Base-by-base conservation (phyloP, 768 basidiomycete species). In the Lepiota venenata region DNA sequence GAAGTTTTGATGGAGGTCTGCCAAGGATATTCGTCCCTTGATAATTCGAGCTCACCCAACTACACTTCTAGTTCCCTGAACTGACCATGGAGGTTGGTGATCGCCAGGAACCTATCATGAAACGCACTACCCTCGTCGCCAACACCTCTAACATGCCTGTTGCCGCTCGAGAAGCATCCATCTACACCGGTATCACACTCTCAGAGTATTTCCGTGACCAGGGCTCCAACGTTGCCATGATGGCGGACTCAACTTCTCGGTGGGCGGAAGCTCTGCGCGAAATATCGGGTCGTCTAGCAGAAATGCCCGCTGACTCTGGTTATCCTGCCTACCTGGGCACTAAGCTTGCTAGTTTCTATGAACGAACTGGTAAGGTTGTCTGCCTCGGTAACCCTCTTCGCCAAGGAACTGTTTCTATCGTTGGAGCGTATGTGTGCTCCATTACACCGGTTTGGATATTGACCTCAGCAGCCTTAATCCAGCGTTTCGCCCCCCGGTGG, bases 141-240 rank as follows among this genome's bases (percentile, higher is more conserved):
- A 99, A 99, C 70, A 99, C 97, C 2, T 99, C 97, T 46, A 98
- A 98, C 76, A 99, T 99, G 97, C 97, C 97, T 61, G 97, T 99
- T 62, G 97, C 97, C 41, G 97, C 97, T 41, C 92, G 97, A 60
- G 97, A 99, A 73, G 97, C 97, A 4, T 98, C 96, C 16, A 98
- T 99, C 68, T 99, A 99, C 74, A 99, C 97, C 50, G 97, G 97
- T 63, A 98, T 98, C 73, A 98, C 97, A 1, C 84, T 98, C 18
- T 94, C 97, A 21, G 97, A 99, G 66, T 98, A 98, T 75, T 98
- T 97, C 89, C 91, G 97, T 72, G 97, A 99, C 71, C 97, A 98
- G 70, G 97, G 97, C 16, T 85, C 80, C 65, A 94, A 98, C 64
- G 96, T 98, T 38, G 86, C 96, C 43, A 98, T 98, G 96, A 98